Conservation (phyloP, 176 grass and related monocot genomes). For the Puccinellia tenuiflora region DNA sequence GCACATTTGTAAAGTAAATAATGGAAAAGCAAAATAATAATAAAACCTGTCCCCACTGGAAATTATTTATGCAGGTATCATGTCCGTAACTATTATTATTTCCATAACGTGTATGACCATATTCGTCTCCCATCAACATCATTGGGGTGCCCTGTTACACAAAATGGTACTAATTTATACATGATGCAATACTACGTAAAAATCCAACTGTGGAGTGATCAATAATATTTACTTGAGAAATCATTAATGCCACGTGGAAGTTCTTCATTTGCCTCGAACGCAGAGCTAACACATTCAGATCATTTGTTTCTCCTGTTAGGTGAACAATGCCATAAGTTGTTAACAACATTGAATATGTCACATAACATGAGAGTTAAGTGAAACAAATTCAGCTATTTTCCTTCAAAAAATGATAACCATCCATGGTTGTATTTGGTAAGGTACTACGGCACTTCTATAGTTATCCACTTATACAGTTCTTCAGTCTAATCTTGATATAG, state of each 20-base stretch:
- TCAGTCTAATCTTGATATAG: neutral
- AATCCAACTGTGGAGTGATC: neutral
- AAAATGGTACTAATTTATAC: constrained; percentile 3
- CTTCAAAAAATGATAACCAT: neutral
- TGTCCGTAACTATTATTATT: constrained; percentile 99
- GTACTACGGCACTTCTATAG: neutral
- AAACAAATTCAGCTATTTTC: neutral
- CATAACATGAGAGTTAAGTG: constrained; percentile 4
- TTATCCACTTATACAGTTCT: neutral
- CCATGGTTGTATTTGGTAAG: constrained; percentile 22
- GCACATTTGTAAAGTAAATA: constrained; percentile 5
- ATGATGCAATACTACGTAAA: constrained; percentile 1
- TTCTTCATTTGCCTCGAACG: constrained; percentile 97
- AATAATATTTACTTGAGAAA: constrained; percentile 70
- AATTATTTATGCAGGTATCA: constrained; percentile 93
- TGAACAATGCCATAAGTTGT: neutral
- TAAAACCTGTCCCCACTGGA: constrained; percentile 82
- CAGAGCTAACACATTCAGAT: constrained; percentile 55
- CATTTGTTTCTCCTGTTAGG: constrained; percentile 74
- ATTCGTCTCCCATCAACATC: constrained; percentile 99
- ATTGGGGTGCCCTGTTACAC: constrained; percentile 77
- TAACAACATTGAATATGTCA: neutral
- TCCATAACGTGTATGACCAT: constrained; percentile 90
- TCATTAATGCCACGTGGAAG: constrained; percentile 88
- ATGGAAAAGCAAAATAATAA: constrained; percentile 10